phyloP scores from a whole-genome alignment of 192 early-diverging fungal species.

The Coemansia sp. region DNA sequence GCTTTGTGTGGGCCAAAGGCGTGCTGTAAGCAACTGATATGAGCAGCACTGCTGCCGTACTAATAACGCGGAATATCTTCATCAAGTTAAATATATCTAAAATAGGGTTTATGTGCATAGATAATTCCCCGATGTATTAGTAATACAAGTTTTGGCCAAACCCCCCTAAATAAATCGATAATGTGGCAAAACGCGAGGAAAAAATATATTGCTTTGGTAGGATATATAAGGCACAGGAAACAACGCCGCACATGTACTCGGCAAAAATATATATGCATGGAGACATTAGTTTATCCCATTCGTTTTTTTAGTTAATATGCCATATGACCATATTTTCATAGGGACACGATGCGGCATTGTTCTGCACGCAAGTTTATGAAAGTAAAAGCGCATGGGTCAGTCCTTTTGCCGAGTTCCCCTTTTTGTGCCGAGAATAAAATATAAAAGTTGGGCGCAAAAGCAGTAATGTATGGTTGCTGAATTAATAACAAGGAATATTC shows the following conservation, averaged over 20 bases:
- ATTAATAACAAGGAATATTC: neutral
- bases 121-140: too few species aligned
- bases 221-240: neutral
- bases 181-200: neutral
- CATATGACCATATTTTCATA: neutral
- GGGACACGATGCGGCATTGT: too few species aligned
- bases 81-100: neutral
- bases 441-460: neutral
- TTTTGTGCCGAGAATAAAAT: neutral
- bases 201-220: neutral
- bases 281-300: conserved; percentile 1
- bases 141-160: neutral
- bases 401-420: neutral
- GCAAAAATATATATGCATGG: conserved; percentile 7
- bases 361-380: neutral
- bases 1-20: conserved; percentile 11
- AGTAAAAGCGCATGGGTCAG: neutral
- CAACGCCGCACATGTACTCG: conserved; percentile 1
- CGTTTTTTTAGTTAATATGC: neutral
- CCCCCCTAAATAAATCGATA: neutral
- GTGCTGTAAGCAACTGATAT: conserved; percentile 1
- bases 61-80: neutral
- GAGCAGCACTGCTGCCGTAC: conserved; percentile 6
- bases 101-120: too few species aligned
- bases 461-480: neutral